These are phyloP conservation scores for Raffaelea ambrosiae DNA, from an alignment of 2,329 filamentous ascomycete genomes.

Conservation along the genomic window DNA sequence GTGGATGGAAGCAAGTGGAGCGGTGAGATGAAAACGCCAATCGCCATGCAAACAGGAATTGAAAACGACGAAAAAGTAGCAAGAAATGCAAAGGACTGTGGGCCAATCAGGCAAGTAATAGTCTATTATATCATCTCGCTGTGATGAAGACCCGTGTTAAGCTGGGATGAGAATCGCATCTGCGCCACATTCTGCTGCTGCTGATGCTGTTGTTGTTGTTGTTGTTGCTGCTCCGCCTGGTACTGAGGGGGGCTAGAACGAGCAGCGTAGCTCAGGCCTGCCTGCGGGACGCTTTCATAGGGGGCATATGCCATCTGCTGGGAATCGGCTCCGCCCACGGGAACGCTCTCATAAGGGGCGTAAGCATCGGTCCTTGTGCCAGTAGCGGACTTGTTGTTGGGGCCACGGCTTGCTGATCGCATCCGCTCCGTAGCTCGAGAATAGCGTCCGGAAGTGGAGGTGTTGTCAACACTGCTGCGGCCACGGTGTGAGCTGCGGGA, in stretches of 20 bases:
- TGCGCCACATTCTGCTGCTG: conserved; percentile 22
- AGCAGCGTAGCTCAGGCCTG: conserved; percentile 21
- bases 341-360: conserved; percentile 30
- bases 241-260: conserved; percentile 25
- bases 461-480: conserved; percentile 44
- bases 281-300: conserved; percentile 32
- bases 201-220: conserved; percentile 19
- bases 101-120: too few species aligned
- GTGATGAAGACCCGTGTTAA: conserved; percentile 42
- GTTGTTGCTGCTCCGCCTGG: conserved; percentile 16
- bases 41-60: conserved; percentile 22
- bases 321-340: conserved; percentile 26
- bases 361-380: conserved; percentile 27
- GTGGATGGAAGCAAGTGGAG: neutral
- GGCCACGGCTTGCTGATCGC: conserved; percentile 49
- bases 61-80: neutral
- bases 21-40: conserved; percentile 21
- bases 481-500: conserved; percentile 44
- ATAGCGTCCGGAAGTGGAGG: conserved; percentile 44
- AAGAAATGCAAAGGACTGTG: neutral
- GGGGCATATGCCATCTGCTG: conserved; percentile 23
- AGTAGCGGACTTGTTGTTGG: conserved; percentile 31
- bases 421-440: conserved; percentile 52
- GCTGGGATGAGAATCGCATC: conserved; percentile 16
- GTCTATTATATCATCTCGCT: conserved; percentile 54